phyloP scores from a whole-genome alignment of 352 stramenopile species.

The Globisporangium uncinulatum region DNA sequence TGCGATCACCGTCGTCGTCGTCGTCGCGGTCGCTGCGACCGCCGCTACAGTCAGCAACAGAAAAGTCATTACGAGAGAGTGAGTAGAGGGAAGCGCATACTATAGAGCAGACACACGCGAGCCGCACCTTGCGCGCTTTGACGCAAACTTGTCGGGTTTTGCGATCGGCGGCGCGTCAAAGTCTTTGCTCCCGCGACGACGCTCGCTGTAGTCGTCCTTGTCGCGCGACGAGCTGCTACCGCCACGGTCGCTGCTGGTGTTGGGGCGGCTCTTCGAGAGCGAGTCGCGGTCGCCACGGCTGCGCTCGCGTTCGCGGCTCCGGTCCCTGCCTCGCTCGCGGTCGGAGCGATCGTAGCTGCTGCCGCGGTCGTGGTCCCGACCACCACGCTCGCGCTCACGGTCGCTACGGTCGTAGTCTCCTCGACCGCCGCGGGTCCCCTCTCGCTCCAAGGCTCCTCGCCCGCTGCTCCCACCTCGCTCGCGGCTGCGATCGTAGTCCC shows the following conservation, averaged over 20 bases:
- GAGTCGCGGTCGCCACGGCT: constrained; percentile 31
- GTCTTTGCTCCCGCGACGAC: constrained; percentile 33
- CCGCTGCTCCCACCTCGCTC: constrained; percentile 4
- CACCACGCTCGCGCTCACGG: constrained; percentile 26
- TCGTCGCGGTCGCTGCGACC: constrained; percentile 40
- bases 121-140: constrained; percentile 27
- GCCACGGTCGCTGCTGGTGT: constrained; percentile 26
- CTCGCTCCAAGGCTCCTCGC: constrained; percentile 3
- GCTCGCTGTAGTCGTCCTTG: constrained; percentile 24
- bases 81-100: not conserved
- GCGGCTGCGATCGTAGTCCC: constrained; percentile 21
- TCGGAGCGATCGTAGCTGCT: constrained; percentile 25
- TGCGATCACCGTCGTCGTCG: constrained; percentile 39
- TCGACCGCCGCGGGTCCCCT: constrained; percentile 15
- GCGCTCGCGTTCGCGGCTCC: constrained; percentile 15
- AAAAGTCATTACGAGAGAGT: not conserved
- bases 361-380: constrained; percentile 25
- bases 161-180: constrained; percentile 18
- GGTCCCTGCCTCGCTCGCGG: constrained; percentile 8
- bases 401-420: constrained; percentile 14
- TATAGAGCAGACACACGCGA: not conserved
- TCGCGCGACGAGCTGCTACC: constrained; percentile 19
- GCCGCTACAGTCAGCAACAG: not conserved
- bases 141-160: constrained; percentile 19
- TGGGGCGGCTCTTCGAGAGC: constrained; percentile 19